These are phyloP conservation scores for Fusarium subtropicale DNA, from an alignment of 2,329 filamentous ascomycete species.

Conservation along the genomic window DNA sequence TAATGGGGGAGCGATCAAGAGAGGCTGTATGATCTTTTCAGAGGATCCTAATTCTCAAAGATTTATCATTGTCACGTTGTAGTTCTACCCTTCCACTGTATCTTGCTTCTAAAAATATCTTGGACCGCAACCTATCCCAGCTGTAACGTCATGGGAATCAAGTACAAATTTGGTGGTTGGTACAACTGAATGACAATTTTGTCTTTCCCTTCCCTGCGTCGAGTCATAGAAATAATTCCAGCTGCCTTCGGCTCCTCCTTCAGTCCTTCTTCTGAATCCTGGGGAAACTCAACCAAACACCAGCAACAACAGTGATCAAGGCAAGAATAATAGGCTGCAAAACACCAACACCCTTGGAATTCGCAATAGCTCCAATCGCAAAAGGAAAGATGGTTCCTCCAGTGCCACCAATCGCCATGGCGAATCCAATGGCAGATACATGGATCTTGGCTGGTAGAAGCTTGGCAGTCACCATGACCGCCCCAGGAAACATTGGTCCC, in stretches of 20 bases:
- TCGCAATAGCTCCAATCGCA: conserved; percentile 71
- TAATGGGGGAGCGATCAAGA: neutral
- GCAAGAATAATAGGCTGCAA: conserved; percentile 64
- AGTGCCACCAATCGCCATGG: conserved; percentile 76
- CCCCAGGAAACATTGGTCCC: conserved; percentile 78
- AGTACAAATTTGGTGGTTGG: too few species aligned
- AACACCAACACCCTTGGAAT: conserved; percentile 59
- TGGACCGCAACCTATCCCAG: too few species aligned
- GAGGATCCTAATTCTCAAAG: too few species aligned
- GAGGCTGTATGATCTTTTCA: too few species aligned
- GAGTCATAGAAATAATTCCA: too few species aligned
- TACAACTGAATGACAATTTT: too few species aligned
- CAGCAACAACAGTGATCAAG: conserved; percentile 52
- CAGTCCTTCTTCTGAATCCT: conserved; percentile 51
- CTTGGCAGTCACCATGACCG: conserved; percentile 76
- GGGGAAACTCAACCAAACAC: conserved; percentile 54
- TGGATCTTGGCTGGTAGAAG: conserved; percentile 77
- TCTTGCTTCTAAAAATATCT: too few species aligned
- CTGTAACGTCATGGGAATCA: too few species aligned
- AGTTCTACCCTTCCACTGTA: too few species aligned
- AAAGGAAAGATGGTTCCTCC: conserved; percentile 73
- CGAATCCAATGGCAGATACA: conserved; percentile 79
- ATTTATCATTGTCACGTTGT: too few species aligned
- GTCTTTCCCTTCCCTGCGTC: too few species aligned
- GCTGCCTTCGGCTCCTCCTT: fast-evolving